These are phyloP conservation scores for Leccinum subgranulosum DNA, from an alignment of 768 basidiomycete genomes.

Conservation along the genomic window DNA sequence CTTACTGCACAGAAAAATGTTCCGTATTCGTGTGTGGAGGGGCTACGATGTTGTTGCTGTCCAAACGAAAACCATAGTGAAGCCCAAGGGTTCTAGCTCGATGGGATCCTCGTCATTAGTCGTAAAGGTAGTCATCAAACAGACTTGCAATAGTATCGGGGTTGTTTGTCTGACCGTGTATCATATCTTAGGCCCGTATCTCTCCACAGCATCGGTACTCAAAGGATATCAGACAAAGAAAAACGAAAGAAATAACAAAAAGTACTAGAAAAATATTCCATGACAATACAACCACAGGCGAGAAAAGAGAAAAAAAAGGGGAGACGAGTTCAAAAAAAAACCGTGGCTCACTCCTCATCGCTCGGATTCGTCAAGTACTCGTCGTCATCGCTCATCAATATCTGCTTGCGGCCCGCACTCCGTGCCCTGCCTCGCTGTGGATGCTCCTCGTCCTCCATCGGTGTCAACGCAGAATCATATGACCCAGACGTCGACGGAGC, in stretches of 20 bases:
- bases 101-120: too few relatives aligned
- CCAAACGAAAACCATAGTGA: too few relatives aligned
- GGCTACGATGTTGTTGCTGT: too few relatives aligned
- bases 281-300: not conserved
- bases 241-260: not conserved
- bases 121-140: too few relatives aligned
- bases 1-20: too few relatives aligned
- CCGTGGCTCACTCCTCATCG: conserved; percentile 55
- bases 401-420: conserved; percentile 64
- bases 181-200: too few relatives aligned
- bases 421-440: conserved; percentile 53
- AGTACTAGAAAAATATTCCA: not conserved
- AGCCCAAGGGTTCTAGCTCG: too few relatives aligned
- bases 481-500: conserved; percentile 41
- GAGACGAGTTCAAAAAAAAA: not conserved
- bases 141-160: too few relatives aligned
- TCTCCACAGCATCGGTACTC: too few relatives aligned
- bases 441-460: conserved; percentile 80
- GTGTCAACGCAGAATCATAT: conserved; percentile 67
- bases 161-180: too few relatives aligned
- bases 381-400: conserved; percentile 66
- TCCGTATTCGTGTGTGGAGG: too few relatives aligned
- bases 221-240: not conserved
- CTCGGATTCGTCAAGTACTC: conserved; percentile 66
- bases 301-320: not conserved